These are phyloP conservation scores for Candolleomyces aberdarensis DNA, from an alignment of 768 basidiomycete species.

Conservation along the genomic window DNA sequence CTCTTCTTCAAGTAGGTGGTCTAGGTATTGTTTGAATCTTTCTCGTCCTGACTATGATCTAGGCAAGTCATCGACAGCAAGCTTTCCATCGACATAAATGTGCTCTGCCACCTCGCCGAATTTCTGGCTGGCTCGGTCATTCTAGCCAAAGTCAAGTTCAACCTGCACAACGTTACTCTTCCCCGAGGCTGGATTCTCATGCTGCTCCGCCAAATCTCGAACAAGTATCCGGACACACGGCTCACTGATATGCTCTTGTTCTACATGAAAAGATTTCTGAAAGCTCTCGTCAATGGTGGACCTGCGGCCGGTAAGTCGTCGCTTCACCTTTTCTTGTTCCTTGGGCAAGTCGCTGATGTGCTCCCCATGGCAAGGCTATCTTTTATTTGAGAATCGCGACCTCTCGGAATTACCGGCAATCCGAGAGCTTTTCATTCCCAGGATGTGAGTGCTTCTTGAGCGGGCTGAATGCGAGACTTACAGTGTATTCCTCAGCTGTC, in stretches of 20 bases:
- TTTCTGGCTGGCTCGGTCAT: constrained; percentile 41
- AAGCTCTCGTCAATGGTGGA: not conserved
- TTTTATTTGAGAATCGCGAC: constrained; percentile 24
- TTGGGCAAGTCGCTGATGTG: not conserved
- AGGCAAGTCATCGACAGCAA: constrained; percentile 43
- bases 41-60: not conserved
- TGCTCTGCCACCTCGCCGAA: constrained; percentile 53
- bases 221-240: not conserved
- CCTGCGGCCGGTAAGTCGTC: not conserved
- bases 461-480: not conserved
- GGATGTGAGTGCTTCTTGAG: constrained; percentile 37
- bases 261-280: not conserved
- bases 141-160: constrained; percentile 22
- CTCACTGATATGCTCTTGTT: constrained; percentile 1
- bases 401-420: constrained; percentile 15
- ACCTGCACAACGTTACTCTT: constrained; percentile 47
- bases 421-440: constrained; percentile 40
- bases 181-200: constrained; percentile 51
- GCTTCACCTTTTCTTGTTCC: not conserved
- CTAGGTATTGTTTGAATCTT: not conserved
- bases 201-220: constrained; percentile 13
- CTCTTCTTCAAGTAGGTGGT: constrained; percentile 37
- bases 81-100: constrained; percentile 40
- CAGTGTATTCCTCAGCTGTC: constrained; percentile 33
- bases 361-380: constrained; percentile 4